Evolutionary conservation across 2,329 filamentous ascomycete genomes (phyloP), one percentile per base, ranked within the genome.

Genomic region (Alternaria solani): DNA sequence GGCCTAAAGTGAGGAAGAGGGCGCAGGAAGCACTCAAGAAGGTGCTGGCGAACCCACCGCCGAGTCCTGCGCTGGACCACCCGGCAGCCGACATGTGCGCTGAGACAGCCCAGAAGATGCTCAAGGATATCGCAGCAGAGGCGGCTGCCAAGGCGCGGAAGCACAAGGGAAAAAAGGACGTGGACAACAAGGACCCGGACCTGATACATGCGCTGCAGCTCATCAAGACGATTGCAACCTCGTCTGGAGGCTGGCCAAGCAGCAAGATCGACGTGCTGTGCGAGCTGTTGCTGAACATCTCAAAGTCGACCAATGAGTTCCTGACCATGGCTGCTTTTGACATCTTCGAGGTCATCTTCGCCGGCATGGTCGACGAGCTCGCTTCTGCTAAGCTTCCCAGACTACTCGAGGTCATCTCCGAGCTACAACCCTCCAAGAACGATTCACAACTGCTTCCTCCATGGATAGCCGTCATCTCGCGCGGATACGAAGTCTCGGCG

Each of bases 271-370:
- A 99, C 80, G 85, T 90, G 2, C 83, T 99, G 34, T 97, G 94
- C 78, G 94, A 98, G 78, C 82, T 97, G 55, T 82, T 99, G 59
- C 87, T 99, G 68, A 89, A 89, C 67, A 96, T 98, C 63, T 94
- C 94, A 30, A 90, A 90, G 74, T 94, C 91, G 8, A 95, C 89
- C 78, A 97, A 96, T 77, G 94, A 98, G 76, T 96, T 94, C 78
- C 89, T 99, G 83, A 96, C 94, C 32, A 96, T 98, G 90, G 91
- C 92, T 11, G 91, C 94, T 0, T 97, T 99, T 71, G 94, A 97
- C 67, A 94, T 98, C 4, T 99, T 99, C 72, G 95, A 99, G 78
- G 91, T 96, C 77, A 96, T 98, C 44, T 98, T 99, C 67, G 90
- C 91, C 70, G 91, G 93, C 7, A 94, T 99, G 90, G 87, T 89